Evolutionary conservation across 2,329 filamentous ascomycete genomes (phyloP), one percentile per base, ranked within the genome.

Genomic region (Falciphora oryzae): DNA sequence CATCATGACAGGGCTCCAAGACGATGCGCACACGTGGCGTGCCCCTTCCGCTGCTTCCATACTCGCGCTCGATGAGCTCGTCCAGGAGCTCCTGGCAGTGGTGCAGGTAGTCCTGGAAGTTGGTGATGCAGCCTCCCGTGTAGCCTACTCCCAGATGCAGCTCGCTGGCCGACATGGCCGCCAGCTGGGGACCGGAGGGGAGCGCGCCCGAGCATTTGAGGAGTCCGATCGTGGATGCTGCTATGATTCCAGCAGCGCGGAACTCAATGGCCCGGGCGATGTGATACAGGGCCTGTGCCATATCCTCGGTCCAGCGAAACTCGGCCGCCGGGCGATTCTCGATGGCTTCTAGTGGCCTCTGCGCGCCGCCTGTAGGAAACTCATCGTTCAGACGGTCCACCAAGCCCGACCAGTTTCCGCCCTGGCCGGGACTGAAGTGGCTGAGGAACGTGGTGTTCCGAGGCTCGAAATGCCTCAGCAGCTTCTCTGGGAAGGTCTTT

Each of bases 91-190:
- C 71, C 73, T 93, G 89, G 68, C 89, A 92, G 70, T 89, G 88
- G 59, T 79, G 76, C 57, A 91, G 79, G 75, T 91, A 93, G 69
- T 90, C 83, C 61, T 91, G 90, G 70, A 92, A 92, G 70, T 91
- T 86, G n/a, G 87, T 85, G 66, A 93, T 93, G 71, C 90, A 92
- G 8, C 90, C 89, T 38, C 91, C 91, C 0, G 91, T 92, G 72
- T 92, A 93, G 1, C 90, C 91, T 28, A 93, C 89, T 1, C 91
- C 87, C 35, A 94, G 74, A 69, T 91, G 88, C 66, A 78, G 69
- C 66, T 73, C 67, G 66, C 59, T 57, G 66, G 50, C 44, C 65
- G 65, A 64, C 28, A 62, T 57, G 57, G 64, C 62, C 32, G 65
- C 65, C 2, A 65, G 65, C 13, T 60, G 61, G 1, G 71, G 67